Evolutionary conservation across 139 green algal species (phyloP).

Genomic region (Chlorella ohadii): DNA sequence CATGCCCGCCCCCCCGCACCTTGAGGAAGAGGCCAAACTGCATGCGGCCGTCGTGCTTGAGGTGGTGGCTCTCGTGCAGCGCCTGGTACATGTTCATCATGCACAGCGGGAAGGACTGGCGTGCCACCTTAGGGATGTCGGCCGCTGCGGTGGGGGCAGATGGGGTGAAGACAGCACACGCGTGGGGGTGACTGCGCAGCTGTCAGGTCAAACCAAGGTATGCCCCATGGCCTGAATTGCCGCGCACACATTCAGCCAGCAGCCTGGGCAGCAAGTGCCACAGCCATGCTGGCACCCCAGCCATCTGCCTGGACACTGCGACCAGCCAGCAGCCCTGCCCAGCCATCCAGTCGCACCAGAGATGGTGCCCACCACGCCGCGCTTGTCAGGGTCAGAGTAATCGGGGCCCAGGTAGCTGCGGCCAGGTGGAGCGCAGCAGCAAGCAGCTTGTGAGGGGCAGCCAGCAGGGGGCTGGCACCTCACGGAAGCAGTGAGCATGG

Average conservation of each 20-base stretch:
- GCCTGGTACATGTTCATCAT: conserved; percentile 66
- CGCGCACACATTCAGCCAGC: no score
- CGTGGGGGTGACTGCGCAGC: background rate
- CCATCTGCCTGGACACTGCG: no score
- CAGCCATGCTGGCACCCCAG: no score
- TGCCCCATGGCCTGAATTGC: no score
- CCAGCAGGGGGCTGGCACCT: no score
- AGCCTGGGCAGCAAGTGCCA: no score
- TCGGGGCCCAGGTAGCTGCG: conserved; percentile 64
- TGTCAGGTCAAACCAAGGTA: background rate
- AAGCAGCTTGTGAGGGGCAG: no score
- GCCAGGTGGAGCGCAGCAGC: no score
- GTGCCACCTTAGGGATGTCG: conserved; percentile 59
- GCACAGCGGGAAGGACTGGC: conserved; percentile 88
- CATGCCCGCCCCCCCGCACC: no score
- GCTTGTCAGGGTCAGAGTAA: conserved; percentile 52
- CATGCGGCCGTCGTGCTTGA: conserved; percentile 91
- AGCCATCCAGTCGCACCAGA: background rate
- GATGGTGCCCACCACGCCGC: conserved; percentile 35
- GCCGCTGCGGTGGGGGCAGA: conserved; percentile 31
- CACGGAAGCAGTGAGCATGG: no score
- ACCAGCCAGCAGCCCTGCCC: background rate
- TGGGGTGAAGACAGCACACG: background rate
- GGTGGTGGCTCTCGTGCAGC: conserved; percentile 82
- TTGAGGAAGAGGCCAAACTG: conserved; percentile 98